Conservation (phyloP, 169 alveolate genomes). For the Cryptosporidium sp. region DNA sequence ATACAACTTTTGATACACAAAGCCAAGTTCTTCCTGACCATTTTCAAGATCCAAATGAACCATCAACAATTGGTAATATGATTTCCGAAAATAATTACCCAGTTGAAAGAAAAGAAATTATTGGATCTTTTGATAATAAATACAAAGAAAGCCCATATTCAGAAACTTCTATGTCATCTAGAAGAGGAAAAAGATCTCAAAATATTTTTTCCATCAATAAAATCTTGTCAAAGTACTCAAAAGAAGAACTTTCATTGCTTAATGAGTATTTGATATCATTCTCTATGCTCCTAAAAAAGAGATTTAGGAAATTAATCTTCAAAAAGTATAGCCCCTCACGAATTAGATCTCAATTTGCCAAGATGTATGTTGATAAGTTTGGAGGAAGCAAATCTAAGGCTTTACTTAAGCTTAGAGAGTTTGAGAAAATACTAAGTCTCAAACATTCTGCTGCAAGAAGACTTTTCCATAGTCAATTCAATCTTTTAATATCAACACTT, state of each 20-base stretch:
- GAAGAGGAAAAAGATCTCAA: slow-evolving; percentile 13
- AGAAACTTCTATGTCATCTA: not conserved
- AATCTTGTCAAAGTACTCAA: slow-evolving; percentile 1
- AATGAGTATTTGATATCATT: slow-evolving; percentile 33
- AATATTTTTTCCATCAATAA: slow-evolving; percentile 7
- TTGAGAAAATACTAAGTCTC: slow-evolving; percentile 45
- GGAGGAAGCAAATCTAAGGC: slow-evolving; percentile 58
- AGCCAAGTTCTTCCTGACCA: not conserved
- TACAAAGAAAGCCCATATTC: not conserved
- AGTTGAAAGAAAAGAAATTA: not conserved
- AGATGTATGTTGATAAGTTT: slow-evolving; percentile 9
- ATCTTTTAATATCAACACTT: slow-evolving; percentile 6
- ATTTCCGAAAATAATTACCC: not conserved
- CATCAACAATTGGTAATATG: not conserved
- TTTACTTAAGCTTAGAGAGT: slow-evolving; percentile 34
- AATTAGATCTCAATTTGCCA: slow-evolving; percentile 46
- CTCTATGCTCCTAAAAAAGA: slow-evolving; percentile 1
- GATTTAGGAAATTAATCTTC: slow-evolving; percentile 6
- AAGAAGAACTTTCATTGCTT: not conserved
- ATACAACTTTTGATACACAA: not conserved
- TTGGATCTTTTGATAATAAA: not conserved
- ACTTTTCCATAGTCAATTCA: slow-evolving; percentile 23
- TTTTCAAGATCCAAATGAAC: not conserved
- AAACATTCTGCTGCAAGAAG: slow-evolving; percentile 53
- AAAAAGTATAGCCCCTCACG: slow-evolving; percentile 49